Percentiles rank a stretch among this genome's conserved stretches.
Conservation (phyloP, 148 eudicot genomes). For the Rhododendron vialii region DNA sequence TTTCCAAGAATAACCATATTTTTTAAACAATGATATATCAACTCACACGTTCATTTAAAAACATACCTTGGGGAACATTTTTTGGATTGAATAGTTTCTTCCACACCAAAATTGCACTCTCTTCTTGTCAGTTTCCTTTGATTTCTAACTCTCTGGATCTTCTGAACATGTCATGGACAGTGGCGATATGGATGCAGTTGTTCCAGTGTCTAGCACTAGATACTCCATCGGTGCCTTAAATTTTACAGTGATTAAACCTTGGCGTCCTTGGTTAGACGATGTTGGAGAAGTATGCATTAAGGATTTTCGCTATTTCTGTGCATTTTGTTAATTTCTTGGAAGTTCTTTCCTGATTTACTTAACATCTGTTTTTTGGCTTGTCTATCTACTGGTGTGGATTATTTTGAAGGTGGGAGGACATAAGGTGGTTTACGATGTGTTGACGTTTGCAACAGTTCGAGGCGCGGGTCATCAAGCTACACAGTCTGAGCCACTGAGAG, state of each 20-base stretch:
- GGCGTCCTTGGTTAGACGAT: slow-evolving; percentile 21
- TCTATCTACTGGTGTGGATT: background rate
- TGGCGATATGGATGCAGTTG: slow-evolving; percentile 27
- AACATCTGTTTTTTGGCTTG: background rate
- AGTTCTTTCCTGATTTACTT: background rate
- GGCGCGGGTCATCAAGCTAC: slow-evolving; percentile 10
- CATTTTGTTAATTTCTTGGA: background rate
- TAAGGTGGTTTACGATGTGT: slow-evolving; percentile 6
- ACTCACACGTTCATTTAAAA: background rate
- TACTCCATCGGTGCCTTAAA: slow-evolving; percentile 22
- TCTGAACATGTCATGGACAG: slow-evolving; percentile 16
- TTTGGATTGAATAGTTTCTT: background rate
- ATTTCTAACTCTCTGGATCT: background rate
- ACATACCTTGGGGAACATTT: background rate
- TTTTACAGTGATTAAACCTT: slow-evolving; percentile 21
- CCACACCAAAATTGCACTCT: background rate
- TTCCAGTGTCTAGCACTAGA: slow-evolving; percentile 27
- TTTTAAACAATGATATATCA: background rate
- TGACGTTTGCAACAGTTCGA: slow-evolving; percentile 1
- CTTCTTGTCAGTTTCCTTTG: background rate
- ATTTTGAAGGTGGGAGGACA: slow-evolving; percentile 16
- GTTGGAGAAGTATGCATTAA: slow-evolving; percentile 12
- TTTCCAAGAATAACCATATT: background rate
- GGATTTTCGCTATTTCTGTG: background rate
- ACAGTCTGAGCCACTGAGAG: background rate